phyloP scores from a whole-genome alignment of 805 yeast genomes.

The Barnettozyma pratensis region DNA sequence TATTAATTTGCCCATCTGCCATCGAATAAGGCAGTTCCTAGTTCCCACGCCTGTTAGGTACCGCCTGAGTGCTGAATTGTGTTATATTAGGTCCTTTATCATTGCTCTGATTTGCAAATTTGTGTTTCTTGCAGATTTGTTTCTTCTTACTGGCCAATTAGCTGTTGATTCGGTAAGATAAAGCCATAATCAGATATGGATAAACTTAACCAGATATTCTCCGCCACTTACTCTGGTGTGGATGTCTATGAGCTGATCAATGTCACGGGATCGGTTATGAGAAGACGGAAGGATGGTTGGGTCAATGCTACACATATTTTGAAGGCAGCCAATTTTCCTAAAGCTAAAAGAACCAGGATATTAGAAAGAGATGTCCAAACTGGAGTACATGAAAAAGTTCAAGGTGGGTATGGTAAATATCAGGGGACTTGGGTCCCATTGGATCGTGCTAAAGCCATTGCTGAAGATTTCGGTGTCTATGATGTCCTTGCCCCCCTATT shows the following conservation, averaged over 20 bases:
- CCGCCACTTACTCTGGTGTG: conserved; percentile 75
- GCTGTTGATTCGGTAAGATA: too few relatives aligned
- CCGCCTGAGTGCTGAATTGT: too few relatives aligned
- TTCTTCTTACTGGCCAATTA: neutral
- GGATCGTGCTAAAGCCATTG: conserved; percentile 64
- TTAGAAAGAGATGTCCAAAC: conserved; percentile 90
- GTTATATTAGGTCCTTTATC: too few relatives aligned
- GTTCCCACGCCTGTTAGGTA: too few relatives aligned
- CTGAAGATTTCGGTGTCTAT: conserved; percentile 58
- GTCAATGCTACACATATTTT: conserved; percentile 93
- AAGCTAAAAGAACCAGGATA: conserved; percentile 88
- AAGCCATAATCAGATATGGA: neutral
- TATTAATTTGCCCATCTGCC: neutral
- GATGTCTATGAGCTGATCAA: conserved; percentile 76
- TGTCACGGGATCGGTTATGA: conserved; percentile 70
- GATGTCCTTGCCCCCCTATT: conserved; percentile 62
- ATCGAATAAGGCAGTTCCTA: too few relatives aligned
- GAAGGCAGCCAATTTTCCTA: conserved; percentile 90
- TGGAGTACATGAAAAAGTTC: conserved; percentile 87
- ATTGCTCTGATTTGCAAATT: too few relatives aligned
- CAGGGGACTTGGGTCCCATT: conserved; percentile 97
- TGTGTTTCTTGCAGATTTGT: neutral
- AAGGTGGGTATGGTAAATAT: conserved; percentile 95
- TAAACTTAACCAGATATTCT: conserved; percentile 42
- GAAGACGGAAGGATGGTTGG: conserved; percentile 74